Percentiles rank a stretch among this genome's conserved stretches.
These are phyloP conservation scores for Alternaria viburni DNA, from an alignment of 2,329 filamentous ascomycete genomes.

Conservation along the genomic window DNA sequence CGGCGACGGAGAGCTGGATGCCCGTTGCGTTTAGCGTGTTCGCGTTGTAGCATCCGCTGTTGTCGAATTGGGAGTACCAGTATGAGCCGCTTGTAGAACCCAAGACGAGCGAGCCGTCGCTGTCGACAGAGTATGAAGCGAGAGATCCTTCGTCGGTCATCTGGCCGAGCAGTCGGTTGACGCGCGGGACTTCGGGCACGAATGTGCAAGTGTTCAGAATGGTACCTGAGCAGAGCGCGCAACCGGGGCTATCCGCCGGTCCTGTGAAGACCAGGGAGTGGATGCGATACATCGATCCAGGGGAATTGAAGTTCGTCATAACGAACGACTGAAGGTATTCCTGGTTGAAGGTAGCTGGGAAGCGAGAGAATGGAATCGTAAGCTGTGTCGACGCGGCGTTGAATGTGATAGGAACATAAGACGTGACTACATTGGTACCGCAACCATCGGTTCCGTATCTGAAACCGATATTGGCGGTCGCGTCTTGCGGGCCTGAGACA, in stretches of 20 bases:
- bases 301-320: slow-evolving; percentile 4
- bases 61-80: slow-evolving; percentile 9
- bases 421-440: slow-evolving; percentile 7
- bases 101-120: slow-evolving; percentile 4
- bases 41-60: slow-evolving; percentile 5
- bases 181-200: background rate
- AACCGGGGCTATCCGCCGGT: slow-evolving; percentile 8
- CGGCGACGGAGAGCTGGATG: slow-evolving; percentile 6
- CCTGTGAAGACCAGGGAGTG: slow-evolving; percentile 6
- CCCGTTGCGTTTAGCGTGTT: slow-evolving; percentile 6
- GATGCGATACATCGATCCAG: slow-evolving; percentile 1
- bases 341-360: slow-evolving; percentile 1
- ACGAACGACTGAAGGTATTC: slow-evolving; percentile 5
- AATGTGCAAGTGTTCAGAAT: slow-evolving; percentile 12
- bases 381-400: slow-evolving; percentile 1
- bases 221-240: slow-evolving; percentile 10
- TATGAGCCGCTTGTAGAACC: background rate
- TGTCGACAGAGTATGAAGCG: slow-evolving; percentile 3
- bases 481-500: slow-evolving; percentile 4
- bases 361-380: slow-evolving; percentile 4
- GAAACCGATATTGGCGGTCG: slow-evolving; percentile 6
- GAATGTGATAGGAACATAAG: slow-evolving; percentile 8
- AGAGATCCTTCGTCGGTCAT: slow-evolving; percentile 9
- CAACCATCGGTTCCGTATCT: slow-evolving; percentile 5
- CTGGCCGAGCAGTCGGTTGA: background rate